Evolutionary conservation across 129 eudicot genomes (phyloP), one percentile per base, ranked within the genome.

Genomic region (Arctium minus): DNA sequence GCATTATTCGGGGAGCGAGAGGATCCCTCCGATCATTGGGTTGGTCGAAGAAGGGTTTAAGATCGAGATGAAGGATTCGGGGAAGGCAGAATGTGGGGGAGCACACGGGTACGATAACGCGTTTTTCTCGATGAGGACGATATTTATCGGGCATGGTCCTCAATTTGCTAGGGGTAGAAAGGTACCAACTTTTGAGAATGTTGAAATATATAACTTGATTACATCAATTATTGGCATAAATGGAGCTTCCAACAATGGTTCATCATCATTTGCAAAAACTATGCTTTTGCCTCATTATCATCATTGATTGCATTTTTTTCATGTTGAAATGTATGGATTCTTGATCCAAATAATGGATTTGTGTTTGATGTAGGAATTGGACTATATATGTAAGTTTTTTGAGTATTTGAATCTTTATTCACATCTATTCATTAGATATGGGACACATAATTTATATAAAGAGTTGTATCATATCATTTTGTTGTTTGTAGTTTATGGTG

Each of bases 31-130:
- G 1, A 89, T 92, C 10, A 84, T 92, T 0, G 97, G 97, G 81
- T 70, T 92, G 44, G 64, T 89, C 1, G 89, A 82, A 13, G 97
- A 92, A 74, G 94, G 93, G 80, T 92, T 79, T 72, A 92, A 73
- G 68, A 85, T 92, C 35, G 93, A 92, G 77, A 90, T 84, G 44
- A 91, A 37, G 85, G 88, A 81, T 48, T 77, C 86, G 18, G 79
- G 78, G 8, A 77, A 31, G 18, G 78, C 80, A 64, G 95, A 92
- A 71, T 91, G 97, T 81, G 97, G 97, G 9, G 95, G 97, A 31
- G 92, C 95, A 2, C 97, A 92, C 38, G 97, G 97, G 35, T 92
- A 92, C 77, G 97, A 91, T 38, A 91, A 91, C 78, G 88, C 83
- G 8, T 87, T 90, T 77, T 92, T 92, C 74, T 92, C 97, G 1